Evolutionary conservation across 129 eudicot species (phyloP), one percentile per base, ranked within the genome.

Genomic region (Pittosporum tobira): DNA sequence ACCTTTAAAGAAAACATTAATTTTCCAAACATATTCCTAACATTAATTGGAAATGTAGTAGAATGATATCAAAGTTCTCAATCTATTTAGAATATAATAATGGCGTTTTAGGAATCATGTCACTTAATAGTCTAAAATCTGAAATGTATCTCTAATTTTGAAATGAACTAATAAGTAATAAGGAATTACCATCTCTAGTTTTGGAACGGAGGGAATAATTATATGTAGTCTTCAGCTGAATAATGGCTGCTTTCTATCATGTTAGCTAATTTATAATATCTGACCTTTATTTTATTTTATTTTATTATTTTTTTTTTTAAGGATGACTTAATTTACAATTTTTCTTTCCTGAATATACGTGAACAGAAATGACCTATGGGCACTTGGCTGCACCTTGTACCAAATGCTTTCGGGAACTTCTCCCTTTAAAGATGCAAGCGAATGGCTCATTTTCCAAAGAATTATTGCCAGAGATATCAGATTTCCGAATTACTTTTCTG

Each of bases 391-490:
- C 86, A 93, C 99, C 38, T 72, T 93, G 84, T 93, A 81, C 77
- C 99, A 93, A 79, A 93, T 93, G 99, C 87, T 93, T 68, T 93
- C 96, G 15, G 99, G 96, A 64, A 81, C 84, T 59, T 93, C 96
- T 62, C 99, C 99, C 27, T 87, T 93, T 56, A 93, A 87, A 80
- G 99, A 93, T 73, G 88, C 91, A 9, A 93, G 94, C 49, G 99
- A 93, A 69, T 93, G 96, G 96, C 88, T 93, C 53, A 87, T 93
- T 70, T 93, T 93, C 64, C 99, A 87, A 71, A 73, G 83, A 72
- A 93, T 93, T 43, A 77, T 81, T 50, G 93, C 99, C 21, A 79
- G 96, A 63, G 99, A 93, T 71, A 63, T 93, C 73, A 84, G 72
- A 63, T 93, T 87, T 75, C 99, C 99, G 28, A 75, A 77, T 59